phyloP scores from a whole-genome alignment of 1,284 basidiomycete species.

The Naganishia sp. region DNA sequence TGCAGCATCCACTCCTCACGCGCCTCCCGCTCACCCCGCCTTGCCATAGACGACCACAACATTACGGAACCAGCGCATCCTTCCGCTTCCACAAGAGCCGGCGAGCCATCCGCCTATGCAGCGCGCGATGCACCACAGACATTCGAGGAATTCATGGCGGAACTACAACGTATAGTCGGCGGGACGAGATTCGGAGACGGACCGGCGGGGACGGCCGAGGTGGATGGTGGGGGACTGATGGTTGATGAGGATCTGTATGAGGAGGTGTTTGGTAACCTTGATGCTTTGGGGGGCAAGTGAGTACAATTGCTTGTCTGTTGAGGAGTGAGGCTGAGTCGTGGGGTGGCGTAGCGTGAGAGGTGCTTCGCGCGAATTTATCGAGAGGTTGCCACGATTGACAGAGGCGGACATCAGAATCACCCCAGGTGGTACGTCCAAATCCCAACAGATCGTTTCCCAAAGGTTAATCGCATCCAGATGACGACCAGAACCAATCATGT shows the following conservation, averaged over 20 bases:
- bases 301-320: background rate
- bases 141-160: conserved; percentile 23
- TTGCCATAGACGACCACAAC: conserved; percentile 24
- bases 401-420: conserved; percentile 8
- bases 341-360: conserved; percentile 12
- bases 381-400: conserved; percentile 14
- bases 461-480: background rate
- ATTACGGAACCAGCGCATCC: conserved; percentile 2
- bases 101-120: conserved; percentile 17
- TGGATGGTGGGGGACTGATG: conserved; percentile 24
- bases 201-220: background rate
- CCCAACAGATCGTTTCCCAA: background rate
- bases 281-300: conserved; percentile 10
- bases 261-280: conserved; percentile 28
- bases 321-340: background rate
- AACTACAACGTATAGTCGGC: conserved; percentile 24
- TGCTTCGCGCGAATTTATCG: conserved; percentile 29
- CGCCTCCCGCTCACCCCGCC: background rate
- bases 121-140: conserved; percentile 22
- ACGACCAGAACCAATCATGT: conserved; percentile 23
- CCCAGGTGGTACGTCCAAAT: background rate
- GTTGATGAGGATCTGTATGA: conserved; percentile 32
- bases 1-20: background rate
- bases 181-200: background rate
- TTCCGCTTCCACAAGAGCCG: background rate